These are phyloP conservation scores for Lasiodiplodia theobromae DNA, from an alignment of 2,329 filamentous ascomycete genomes.

Conservation along the genomic window DNA sequence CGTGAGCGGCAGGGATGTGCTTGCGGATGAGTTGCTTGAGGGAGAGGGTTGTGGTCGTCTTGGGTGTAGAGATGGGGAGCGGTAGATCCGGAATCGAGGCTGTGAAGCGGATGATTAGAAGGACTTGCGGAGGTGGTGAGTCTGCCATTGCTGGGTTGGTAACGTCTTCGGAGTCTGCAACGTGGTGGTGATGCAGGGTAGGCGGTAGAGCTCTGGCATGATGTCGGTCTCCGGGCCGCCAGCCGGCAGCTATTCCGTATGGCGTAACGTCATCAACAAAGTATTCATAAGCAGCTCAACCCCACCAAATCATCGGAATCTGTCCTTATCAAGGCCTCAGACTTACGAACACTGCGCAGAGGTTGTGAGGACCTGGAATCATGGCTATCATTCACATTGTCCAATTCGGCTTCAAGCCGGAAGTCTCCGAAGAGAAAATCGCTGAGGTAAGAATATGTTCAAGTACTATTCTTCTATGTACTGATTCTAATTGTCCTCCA, in stretches of 20 bases:
- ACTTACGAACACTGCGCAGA: background rate
- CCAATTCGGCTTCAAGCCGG: slow-evolving; percentile 69
- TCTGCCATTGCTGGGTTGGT: background rate
- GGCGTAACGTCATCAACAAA: background rate
- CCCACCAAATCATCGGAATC: background rate
- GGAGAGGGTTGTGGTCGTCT: slow-evolving; percentile 74
- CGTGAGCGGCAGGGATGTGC: slow-evolving; percentile 68
- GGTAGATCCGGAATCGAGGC: slow-evolving; percentile 82
- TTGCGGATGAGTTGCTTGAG: slow-evolving; percentile 84
- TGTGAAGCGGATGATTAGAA: slow-evolving; percentile 86
- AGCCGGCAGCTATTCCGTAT: background rate
- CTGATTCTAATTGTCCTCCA: slow-evolving; percentile 39
- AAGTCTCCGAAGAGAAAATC: slow-evolving; percentile 57
- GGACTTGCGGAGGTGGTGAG: slow-evolving; percentile 31
- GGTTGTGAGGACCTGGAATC: slow-evolving; percentile 30
- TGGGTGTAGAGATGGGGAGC: slow-evolving; percentile 74
- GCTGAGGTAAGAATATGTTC: slow-evolving; percentile 57
- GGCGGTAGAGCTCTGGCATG: slow-evolving; percentile 3
- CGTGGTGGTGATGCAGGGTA: background rate
- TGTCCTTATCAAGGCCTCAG: background rate
- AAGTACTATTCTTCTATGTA: slow-evolving; percentile 23
- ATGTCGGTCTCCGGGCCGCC: slow-evolving; percentile 16
- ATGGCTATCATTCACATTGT: slow-evolving; percentile 75
- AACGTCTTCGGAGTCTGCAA: background rate
- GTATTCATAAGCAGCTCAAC: slow-evolving; percentile 13